Evolutionary conservation across 768 basidiomycete genomes (phyloP).

Genomic region (Russula emetica): DNA sequence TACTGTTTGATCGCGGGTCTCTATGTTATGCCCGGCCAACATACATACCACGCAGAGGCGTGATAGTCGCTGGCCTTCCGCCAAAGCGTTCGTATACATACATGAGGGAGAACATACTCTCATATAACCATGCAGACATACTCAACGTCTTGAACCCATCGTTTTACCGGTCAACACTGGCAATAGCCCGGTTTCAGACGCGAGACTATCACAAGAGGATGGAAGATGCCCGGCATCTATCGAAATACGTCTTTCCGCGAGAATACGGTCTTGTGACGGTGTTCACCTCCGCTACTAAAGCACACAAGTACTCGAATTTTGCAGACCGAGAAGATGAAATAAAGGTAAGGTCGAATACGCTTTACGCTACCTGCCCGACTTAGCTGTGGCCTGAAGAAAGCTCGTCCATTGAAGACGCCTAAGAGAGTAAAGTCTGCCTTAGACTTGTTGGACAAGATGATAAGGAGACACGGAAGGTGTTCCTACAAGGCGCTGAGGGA

Average conservation of each 20-base stretch:
- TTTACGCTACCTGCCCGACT: constrained; percentile 1
- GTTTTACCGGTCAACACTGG: constrained; percentile 38
- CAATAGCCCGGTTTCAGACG: constrained; percentile 30
- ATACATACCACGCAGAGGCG: constrained; percentile 45
- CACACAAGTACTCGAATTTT: constrained; percentile 46
- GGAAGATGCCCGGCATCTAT: constrained; percentile 54
- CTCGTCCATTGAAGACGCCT: constrained; percentile 62
- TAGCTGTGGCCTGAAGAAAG: constrained; percentile 32
- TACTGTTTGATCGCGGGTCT: constrained; percentile 49
- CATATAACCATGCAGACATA: constrained; percentile 45
- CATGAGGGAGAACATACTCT: neutral
- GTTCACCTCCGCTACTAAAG: constrained; percentile 39
- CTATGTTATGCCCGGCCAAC: constrained; percentile 67
- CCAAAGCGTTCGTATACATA: constrained; percentile 49
- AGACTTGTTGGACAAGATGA: constrained; percentile 52
- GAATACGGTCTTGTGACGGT: constrained; percentile 66
- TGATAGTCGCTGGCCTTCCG: constrained; percentile 62
- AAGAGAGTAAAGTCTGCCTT: constrained; percentile 59
- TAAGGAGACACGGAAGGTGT: constrained; percentile 66
- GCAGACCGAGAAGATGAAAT: constrained; percentile 66
- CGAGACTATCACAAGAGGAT: constrained; percentile 46
- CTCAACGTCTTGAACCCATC: constrained; percentile 55
- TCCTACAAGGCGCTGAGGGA: constrained; percentile 63
- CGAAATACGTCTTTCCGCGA: constrained; percentile 82
- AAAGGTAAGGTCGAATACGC: constrained; percentile 42